A percentile compares a stretch with the other conserved stretches of the same genome.
Evolutionary conservation across 441 rosid genomes (phyloP).

Genomic region (Gossypium trilobum): DNA sequence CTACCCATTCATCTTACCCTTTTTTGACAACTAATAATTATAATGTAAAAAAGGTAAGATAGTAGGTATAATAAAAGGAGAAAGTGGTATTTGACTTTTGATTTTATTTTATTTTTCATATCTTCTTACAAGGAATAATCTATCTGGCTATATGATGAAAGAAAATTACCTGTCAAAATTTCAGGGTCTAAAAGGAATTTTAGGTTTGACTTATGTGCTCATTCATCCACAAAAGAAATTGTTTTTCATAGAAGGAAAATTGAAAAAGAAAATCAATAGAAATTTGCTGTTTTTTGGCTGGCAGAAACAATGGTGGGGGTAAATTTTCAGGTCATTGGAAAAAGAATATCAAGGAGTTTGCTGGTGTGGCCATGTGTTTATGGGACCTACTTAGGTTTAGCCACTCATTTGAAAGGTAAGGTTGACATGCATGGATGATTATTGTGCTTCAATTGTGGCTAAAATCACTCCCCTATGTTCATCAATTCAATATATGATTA

Average conservation of each 20-base stretch:
- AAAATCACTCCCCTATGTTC: background rate
- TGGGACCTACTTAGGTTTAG: slow-evolving; percentile 19
- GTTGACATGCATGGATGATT: slow-evolving; percentile 18
- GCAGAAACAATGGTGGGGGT: slow-evolving; percentile 15
- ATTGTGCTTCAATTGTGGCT: background rate
- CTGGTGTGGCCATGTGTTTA: slow-evolving; percentile 36
- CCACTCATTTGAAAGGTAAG: slow-evolving; percentile 21
- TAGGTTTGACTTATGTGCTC: background rate
- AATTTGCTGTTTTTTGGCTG: slow-evolving; percentile 23
- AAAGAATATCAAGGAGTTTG: background rate
- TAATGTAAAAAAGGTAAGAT: background rate
- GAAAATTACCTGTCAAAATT: slow-evolving; percentile 4
- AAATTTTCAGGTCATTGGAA: background rate
- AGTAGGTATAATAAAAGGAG: background rate
- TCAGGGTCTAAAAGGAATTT: background rate
- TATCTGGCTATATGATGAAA: background rate
- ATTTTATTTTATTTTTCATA: background rate
- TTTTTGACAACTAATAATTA: background rate
- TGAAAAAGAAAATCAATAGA: background rate
- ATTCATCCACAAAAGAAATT: background rate
- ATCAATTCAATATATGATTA: background rate
- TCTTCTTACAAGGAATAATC: background rate
- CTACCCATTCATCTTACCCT: background rate
- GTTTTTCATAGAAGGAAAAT: too few species aligned
- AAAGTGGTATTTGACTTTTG: slow-evolving; percentile 2